Percentiles rank a stretch among this genome's conserved stretches.
Conservation (phyloP, 2,329 filamentous ascomycete species). For the Curvularia eragrostidis region DNA sequence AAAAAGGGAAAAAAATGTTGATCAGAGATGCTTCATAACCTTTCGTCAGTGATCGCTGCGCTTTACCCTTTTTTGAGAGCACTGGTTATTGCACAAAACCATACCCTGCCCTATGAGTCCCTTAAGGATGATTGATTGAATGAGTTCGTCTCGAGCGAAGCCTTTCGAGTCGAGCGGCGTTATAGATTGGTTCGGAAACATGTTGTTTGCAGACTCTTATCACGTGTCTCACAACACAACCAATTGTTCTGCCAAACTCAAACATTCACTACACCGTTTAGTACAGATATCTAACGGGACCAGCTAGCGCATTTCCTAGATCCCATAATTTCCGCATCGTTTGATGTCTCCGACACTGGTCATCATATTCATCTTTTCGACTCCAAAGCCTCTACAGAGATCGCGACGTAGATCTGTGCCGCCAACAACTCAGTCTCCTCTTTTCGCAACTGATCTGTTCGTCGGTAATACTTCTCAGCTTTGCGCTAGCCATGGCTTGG, state of each 20-base stretch:
- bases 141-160: slow-evolving; percentile 7
- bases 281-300: no score
- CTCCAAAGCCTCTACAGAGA: background rate
- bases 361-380: background rate
- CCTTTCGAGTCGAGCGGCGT: background rate
- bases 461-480: background rate
- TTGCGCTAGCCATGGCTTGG: no score
- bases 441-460: background rate
- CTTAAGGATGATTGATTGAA: slow-evolving; percentile 6
- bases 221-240: no score
- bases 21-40: background rate
- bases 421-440: no score
- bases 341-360: background rate
- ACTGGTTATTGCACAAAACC: slow-evolving; percentile 12
- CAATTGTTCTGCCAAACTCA: no score
- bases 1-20: slow-evolving; percentile 16
- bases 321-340: background rate
- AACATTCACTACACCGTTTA: no score
- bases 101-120: background rate
- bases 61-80: slow-evolving; percentile 6
- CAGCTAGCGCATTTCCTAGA: no score
- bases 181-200: slow-evolving; percentile 7
- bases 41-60: background rate
- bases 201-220: no score
- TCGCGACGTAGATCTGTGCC: background rate